Percentiles rank a stretch among this genome's conserved stretches.
phyloP scores from a whole-genome alignment of 768 basidiomycete genomes.

The Lactarius deliciosus region DNA sequence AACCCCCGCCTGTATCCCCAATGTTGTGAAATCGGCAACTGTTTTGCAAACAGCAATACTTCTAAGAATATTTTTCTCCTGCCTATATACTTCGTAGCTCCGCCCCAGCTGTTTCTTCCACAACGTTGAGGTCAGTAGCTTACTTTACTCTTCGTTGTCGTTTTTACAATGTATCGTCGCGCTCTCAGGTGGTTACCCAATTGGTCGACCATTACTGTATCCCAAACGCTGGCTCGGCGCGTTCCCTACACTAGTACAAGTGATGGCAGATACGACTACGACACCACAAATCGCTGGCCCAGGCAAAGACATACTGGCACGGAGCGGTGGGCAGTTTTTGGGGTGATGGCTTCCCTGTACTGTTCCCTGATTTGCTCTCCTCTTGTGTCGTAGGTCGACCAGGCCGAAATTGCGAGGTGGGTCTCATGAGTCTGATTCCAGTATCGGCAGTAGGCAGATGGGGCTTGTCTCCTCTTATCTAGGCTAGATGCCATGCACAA shows the following conservation, averaged over 20 bases:
- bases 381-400: conserved; percentile 8
- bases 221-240: too few species aligned
- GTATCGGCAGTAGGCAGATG: not conserved
- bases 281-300: not conserved
- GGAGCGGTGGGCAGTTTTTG: conserved; percentile 6
- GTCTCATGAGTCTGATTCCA: not conserved
- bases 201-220: too few species aligned
- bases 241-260: not conserved
- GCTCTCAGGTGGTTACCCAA: too few species aligned
- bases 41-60: too few species aligned
- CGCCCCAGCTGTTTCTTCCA: too few species aligned
- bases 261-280: not conserved
- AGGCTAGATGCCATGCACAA: conserved; percentile 33
- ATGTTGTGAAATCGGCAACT: too few species aligned
- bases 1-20: too few species aligned
- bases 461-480: not conserved
- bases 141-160: too few species aligned
- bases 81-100: too few species aligned
- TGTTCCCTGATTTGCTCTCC: not conserved
- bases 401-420: conserved; percentile 17
- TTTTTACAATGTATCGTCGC: too few species aligned
- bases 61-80: too few species aligned
- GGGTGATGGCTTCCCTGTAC: not conserved
- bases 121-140: too few species aligned
- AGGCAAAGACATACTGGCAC: conserved; percentile 16